Conservation (phyloP, 768 basidiomycete genomes). For the Kockovaella imperatae region DNA sequence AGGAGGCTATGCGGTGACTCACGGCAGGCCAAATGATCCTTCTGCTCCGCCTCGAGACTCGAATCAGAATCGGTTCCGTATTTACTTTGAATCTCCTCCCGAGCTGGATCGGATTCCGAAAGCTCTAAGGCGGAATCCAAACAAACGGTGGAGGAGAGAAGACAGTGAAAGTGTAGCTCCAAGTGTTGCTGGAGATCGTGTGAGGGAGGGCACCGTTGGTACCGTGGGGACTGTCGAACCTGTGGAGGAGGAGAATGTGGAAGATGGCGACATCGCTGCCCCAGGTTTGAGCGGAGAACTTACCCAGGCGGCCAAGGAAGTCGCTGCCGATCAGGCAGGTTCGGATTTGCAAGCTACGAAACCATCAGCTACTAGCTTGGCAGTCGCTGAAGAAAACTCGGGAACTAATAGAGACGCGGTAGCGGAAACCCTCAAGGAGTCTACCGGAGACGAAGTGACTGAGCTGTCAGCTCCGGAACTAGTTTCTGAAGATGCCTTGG, state of each 20-base stretch:
- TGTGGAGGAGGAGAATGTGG: constrained; percentile 1
- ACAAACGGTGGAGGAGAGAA: constrained; percentile 31
- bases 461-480: neutral
- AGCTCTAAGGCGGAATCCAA: constrained; percentile 21
- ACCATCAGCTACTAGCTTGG: too few relatives aligned
- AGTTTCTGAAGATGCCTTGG: neutral
- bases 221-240: constrained; percentile 1
- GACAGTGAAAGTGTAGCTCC: constrained; percentile 27
- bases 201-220: constrained; percentile 1
- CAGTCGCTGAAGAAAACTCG: too few relatives aligned
- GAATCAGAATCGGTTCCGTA: constrained; percentile 45
- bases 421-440: too few relatives aligned
- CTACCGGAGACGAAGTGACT: too few relatives aligned
- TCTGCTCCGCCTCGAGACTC: constrained; percentile 19
- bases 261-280: constrained; percentile 11
- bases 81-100: constrained; percentile 48
- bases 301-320: constrained; percentile 5
- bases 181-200: constrained; percentile 4
- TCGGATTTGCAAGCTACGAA: too few relatives aligned
- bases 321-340: constrained; percentile 2
- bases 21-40: constrained; percentile 25
- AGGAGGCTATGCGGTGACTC: constrained; percentile 27
- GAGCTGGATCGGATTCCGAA: constrained; percentile 38
- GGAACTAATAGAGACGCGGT: too few relatives aligned
- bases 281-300: too few relatives aligned